These are phyloP conservation scores for Termitomyces sp. DNA, from an alignment of 768 basidiomycete species.

Conservation along the genomic window DNA sequence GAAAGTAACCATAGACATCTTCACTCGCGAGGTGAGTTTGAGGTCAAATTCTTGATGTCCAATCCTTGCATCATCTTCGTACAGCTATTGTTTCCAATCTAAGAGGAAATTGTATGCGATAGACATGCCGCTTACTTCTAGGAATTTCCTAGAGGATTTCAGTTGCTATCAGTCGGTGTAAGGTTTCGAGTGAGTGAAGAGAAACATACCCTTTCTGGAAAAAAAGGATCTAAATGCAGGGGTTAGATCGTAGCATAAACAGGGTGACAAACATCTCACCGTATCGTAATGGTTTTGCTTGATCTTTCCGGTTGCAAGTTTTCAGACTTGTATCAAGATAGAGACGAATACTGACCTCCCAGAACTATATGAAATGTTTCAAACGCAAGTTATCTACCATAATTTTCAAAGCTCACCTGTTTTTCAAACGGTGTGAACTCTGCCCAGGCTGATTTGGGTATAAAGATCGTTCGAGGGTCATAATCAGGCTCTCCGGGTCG, in stretches of 20 bases:
- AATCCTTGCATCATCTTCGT: conserved; percentile 91
- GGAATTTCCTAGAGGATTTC: conserved; percentile 56
- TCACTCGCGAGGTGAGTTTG: conserved; percentile 87
- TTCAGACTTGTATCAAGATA: neutral
- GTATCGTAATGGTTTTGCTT: conserved; percentile 98
- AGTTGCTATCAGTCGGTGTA: neutral
- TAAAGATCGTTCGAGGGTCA: conserved; percentile 82
- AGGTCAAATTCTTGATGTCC: conserved; percentile 95
- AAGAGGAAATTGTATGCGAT: neutral
- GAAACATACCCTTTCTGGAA: conserved; percentile 89
- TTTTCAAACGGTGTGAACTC: conserved; percentile 94
- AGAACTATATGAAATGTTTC: conserved; percentile 43
- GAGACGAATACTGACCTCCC: conserved; percentile 47
- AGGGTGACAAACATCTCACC: conserved; percentile 29
- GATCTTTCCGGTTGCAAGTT: conserved; percentile 45
- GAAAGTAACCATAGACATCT: conserved; percentile 91
- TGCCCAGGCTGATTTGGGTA: conserved; percentile 74
- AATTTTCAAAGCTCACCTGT: conserved; percentile 42
- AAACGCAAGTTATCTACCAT: neutral
- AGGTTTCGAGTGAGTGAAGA: neutral
- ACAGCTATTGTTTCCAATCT: conserved; percentile 43
- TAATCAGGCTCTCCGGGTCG: conserved; percentile 80
- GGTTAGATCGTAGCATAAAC: conserved; percentile 10
- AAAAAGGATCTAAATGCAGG: conserved; percentile 66
- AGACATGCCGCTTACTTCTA: conserved; percentile 45